These are phyloP conservation scores for Ballota nigra DNA, from an alignment of 257 asterid species.

Conservation along the genomic window DNA sequence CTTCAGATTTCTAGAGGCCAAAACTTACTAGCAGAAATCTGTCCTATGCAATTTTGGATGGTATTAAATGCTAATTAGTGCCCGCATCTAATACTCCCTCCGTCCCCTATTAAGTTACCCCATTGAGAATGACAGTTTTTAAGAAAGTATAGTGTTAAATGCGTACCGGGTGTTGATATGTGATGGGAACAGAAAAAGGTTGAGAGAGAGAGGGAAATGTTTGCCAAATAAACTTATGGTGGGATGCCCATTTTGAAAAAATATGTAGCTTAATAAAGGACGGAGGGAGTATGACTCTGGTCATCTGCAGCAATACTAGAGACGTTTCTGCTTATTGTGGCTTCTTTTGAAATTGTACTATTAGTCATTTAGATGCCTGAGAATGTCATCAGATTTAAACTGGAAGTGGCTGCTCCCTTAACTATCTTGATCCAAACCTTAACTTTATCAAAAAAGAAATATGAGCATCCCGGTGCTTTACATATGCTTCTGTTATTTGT, in stretches of 20 bases:
- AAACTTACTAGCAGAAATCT: conserved; percentile 7
- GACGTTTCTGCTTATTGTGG: not conserved
- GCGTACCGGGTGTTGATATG: too few species aligned
- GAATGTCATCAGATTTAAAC: not conserved
- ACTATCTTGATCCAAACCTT: conserved; percentile 8
- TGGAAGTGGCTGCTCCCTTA: not conserved
- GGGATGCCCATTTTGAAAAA: too few species aligned
- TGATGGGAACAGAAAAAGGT: too few species aligned
- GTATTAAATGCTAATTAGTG: not conserved
- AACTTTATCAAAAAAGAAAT: too few species aligned
- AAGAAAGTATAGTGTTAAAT: too few species aligned
- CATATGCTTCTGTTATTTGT: conserved; percentile 10
- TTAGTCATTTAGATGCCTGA: not conserved
- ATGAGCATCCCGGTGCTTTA: conserved; percentile 14
- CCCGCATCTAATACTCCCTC: not conserved
- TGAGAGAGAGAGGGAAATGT: too few species aligned
- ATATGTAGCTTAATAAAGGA: too few species aligned
- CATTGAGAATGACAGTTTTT: too few species aligned
- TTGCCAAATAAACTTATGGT: too few species aligned
- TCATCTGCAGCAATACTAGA: conserved; percentile 6
- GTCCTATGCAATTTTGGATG: conserved; percentile 2
- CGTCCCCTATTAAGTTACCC: too few species aligned
- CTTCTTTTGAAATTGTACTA: conserved; percentile 5
- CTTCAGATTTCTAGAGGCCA: conserved; percentile 4
- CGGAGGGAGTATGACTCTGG: too few species aligned